Evolutionary conservation across 2,329 filamentous ascomycete genomes (phyloP), one percentile per base, ranked within the genome.

Genomic region (Hypoxylon sp.): DNA sequence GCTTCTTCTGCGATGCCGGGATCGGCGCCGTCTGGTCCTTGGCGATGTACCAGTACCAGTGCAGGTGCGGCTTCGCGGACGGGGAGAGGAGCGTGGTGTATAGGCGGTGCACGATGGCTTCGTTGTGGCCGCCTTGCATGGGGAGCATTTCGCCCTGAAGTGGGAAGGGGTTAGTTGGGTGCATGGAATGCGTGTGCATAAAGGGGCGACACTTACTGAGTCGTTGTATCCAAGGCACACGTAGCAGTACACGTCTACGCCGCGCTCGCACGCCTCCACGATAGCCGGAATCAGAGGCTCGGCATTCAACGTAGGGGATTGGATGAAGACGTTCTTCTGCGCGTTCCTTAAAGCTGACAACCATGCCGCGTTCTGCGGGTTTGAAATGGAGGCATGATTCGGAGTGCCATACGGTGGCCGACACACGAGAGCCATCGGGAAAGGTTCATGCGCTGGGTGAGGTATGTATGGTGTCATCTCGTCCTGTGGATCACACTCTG

Each of bases 171-270:
- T 60, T 54, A 46, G 37, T 39, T 32, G 39, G 37, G 27, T 39
- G 15, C 4, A 4, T 1, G 2, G 11, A 21, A 44, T 15, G 27
- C 13, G 21, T 7, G 15, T 44, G 7, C 37, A 29, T 52, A 15
- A 29, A 10, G 17, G 29, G 29, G 5, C 35, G 24, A 10, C 10
- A 78, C 82, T 73, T 75, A 85, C 83, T 0, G 88, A 82, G 71
- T 94, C 92, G 69, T 94, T 94, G 80, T 95, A 95, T 1, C 92
- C 92, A 0, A 94, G 85, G 70, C 91, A 93, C 1, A 93, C 84
- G 69, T 92, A 94, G 76, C 89, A 90, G 0, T 86, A 89, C 0
- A 94, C 88, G 55, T 89, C 82, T 0, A 94, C 79, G 0, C 92
- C 92, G 1, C 92, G 83, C 66, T 88, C 84, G n/a, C 90, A 85